These are phyloP conservation scores for Aspergillus panamensis DNA, from an alignment of 495 filamentous ascomycete species.

Conservation along the genomic window DNA sequence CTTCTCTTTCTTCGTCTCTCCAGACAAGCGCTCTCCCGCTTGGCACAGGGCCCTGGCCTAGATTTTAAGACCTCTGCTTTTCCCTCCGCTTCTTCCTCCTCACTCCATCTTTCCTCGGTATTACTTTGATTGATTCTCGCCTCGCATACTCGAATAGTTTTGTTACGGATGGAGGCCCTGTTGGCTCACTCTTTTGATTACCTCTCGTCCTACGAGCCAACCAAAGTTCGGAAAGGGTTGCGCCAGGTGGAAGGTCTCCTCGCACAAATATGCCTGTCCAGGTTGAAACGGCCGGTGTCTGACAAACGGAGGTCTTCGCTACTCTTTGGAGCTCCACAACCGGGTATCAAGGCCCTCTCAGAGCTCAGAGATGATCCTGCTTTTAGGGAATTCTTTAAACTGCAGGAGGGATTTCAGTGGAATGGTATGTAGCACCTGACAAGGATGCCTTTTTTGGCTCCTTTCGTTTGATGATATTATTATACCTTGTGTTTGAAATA, in stretches of 20 bases:
- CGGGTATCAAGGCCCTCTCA: conserved; percentile 59
- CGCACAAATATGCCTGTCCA: conserved; percentile 88
- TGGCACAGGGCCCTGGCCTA: conserved; percentile 15
- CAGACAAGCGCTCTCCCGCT: conserved; percentile 19
- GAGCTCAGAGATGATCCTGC: conserved; percentile 80
- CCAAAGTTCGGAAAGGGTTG: conserved; percentile 88
- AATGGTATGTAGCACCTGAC: conserved; percentile 57
- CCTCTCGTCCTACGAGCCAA: conserved; percentile 84
- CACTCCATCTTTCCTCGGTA: neutral
- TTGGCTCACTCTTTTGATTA: conserved; percentile 94
- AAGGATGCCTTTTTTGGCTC: neutral
- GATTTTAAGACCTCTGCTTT: conserved; percentile 8
- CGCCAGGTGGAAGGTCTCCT: conserved; percentile 94
- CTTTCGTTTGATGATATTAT: neutral
- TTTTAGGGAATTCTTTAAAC: conserved; percentile 92
- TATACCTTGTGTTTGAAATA: neutral
- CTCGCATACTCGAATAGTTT: conserved; percentile 9
- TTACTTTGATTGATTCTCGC: conserved; percentile 20
- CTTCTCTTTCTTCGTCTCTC: conserved; percentile 7
- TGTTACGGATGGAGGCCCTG: conserved; percentile 74
- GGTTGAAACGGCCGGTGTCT: conserved; percentile 42
- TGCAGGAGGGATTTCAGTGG: conserved; percentile 97
- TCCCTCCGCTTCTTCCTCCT: conserved; percentile 2
- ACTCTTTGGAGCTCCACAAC: conserved; percentile 34
- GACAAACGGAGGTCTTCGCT: conserved; percentile 44